phyloP scores from a whole-genome alignment of 2,329 filamentous ascomycete genomes.

The Boeremia exigua region DNA sequence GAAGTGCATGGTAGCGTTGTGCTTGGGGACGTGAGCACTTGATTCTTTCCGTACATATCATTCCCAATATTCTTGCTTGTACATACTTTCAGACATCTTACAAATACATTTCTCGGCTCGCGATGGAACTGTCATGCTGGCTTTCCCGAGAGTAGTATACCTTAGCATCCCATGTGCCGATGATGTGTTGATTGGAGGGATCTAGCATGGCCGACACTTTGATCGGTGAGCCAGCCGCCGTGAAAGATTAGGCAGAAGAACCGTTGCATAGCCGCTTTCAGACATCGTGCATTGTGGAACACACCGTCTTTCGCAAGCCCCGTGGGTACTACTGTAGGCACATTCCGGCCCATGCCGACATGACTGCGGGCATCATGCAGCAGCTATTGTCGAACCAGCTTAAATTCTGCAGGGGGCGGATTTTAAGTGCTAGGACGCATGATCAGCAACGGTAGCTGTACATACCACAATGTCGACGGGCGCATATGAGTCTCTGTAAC shows the following conservation, averaged over 20 bases:
- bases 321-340: too few species aligned
- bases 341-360: neutral
- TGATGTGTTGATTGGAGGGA: neutral
- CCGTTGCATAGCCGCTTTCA: neutral
- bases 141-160: neutral
- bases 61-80: neutral
- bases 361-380: neutral
- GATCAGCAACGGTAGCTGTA: too few species aligned
- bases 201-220: neutral
- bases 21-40: neutral
- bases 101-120: neutral
- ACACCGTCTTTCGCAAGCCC: neutral
- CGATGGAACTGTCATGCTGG: neutral
- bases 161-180: neutral
- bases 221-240: constrained; percentile 7
- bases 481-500: too few species aligned
- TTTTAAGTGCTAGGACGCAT: neutral
- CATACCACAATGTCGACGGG: too few species aligned
- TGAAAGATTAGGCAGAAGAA: neutral
- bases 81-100: neutral
- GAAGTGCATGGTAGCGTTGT: neutral
- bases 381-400: neutral
- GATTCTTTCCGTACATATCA: constrained; percentile 1
- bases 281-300: neutral
- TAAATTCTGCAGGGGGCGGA: neutral